Evolutionary conservation across 495 filamentous ascomycete species (phyloP), one percentile per base, ranked within the genome.

Genomic region (Penicillium canariense): DNA sequence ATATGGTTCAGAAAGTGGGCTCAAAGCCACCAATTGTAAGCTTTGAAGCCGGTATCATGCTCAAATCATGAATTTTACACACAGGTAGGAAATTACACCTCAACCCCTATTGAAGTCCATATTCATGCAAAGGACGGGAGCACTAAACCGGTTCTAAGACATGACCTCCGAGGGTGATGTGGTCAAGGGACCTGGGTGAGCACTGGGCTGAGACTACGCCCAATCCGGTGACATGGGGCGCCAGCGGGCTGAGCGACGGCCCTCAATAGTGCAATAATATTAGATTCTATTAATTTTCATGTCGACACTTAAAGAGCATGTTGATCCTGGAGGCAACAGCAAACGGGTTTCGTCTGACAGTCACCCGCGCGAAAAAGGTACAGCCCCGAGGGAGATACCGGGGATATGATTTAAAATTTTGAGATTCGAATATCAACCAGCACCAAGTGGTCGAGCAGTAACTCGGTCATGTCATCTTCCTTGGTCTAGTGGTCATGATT

Each of bases 401-500:
- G n/a, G n/a, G n/a, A n/a, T n/a, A n/a, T n/a, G n/a, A 6, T 32
- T 12, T 23, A 20, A 31, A 17, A 40, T 17, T 14, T 26, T 14
- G 22, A 5, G 0, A 6, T n/a, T 0, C 23, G 30, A 5, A 23
- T 45, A 50, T 54, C 56, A 59, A 56, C 56, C 60, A 63, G 32
- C 6, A 39, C 64, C 64, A 67, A 67, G 63, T 65, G 64, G 64
- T 47, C 61, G 61, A 67, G 64, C 52, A 52, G 63, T 63, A 67
- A 67, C 64, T 67, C 61, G 39, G 18, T 51, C 47, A 60, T 46
- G 18, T 22, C 25, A 56, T 67, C 65, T 67, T 67, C 65, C 65
- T 67, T 72, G 69, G 69, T 73, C 73, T 75, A 78, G 74, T 76
- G 75, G 75, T 77, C 65, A 78, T 78, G 75, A 78, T 78, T 78